phyloP scores from a whole-genome alignment of 202 grass and related monocot species.

The Carex sylvatica region DNA sequence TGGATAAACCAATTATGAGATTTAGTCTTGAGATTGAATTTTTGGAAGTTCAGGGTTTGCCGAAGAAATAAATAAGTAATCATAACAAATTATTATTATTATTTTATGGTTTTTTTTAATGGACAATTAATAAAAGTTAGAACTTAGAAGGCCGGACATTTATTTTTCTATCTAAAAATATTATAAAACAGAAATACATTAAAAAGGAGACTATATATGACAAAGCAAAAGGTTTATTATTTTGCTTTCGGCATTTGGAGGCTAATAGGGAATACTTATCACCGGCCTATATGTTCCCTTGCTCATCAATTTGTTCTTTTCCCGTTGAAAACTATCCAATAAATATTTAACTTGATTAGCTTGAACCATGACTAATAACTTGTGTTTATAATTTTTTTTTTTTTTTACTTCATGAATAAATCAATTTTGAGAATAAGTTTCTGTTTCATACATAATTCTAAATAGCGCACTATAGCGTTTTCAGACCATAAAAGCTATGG shows the following conservation, averaged over 20 bases:
- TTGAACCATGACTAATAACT: not conserved
- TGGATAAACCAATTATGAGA: not conserved
- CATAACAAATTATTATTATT: too few species aligned
- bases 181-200: not conserved
- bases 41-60: not conserved
- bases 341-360: too few species aligned
- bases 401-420: not conserved
- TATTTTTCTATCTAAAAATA: too few species aligned
- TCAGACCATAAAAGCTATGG: too few species aligned
- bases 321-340: not conserved
- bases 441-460: not conserved
- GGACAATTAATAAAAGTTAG: too few species aligned
- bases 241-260: conserved; percentile 23
- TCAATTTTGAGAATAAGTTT: not conserved
- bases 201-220: not conserved
- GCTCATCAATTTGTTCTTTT: conserved; percentile 12
- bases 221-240: not conserved
- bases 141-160: too few species aligned
- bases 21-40: not conserved
- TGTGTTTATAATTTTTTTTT: not conserved
- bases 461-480: too few species aligned
- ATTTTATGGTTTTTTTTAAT: too few species aligned
- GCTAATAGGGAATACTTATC: conserved; percentile 25
- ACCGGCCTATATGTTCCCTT: conserved; percentile 7
- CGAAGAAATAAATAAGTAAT: not conserved